Base-by-base conservation (phyloP, 2,329 filamentous ascomycete genomes). In the Meredithiella fracta region DNA sequence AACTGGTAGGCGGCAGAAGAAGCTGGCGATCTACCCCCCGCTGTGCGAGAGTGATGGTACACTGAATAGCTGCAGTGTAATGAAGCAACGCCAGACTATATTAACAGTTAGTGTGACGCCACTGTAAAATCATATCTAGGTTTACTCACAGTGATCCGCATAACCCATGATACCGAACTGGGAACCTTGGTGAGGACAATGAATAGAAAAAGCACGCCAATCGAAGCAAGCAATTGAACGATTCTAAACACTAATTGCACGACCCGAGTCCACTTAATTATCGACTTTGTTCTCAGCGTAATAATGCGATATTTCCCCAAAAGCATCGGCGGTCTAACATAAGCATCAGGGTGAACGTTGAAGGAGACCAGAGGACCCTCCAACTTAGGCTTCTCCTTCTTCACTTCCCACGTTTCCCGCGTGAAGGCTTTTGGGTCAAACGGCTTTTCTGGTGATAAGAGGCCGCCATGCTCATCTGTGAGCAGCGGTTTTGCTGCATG, bases 371-470 rank as follows among this genome's bases (percentile, higher is more conserved):
- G 70, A 11, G 88, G 89, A 0, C 88, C 89, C 54, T 85, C 74
- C 47, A 75, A 77, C 73, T 85, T 83, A 44, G 78, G 74, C 64
- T 76, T 82, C 25, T 70, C 73, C 42, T 78, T 72, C 55, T 79
- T 78, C 11, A 79, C 77, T 64, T 80, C 72, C 73, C 79, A 86
- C 69, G 85, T 91, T 60, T 86, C 85, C 65, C 88, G 78, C 22
- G 88, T 90, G 51, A 89, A 77, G 59, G 86, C 85, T 67, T 90
- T 94, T 51, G 91, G 90, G 64, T 96, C 89, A 68, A 94, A 94
- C n/a, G 66, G 70, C 64, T 64, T 71, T 67, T 67, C 70, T 65
- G 70, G 76, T 60, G 76, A 76, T 62, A 59, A 29, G 42, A 42
- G 54, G 38, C 42, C 54, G 22, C 58, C 58, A 3, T 29, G 23